A percentile compares a stretch with the other conserved stretches of the same genome.
Evolutionary conservation across 495 filamentous ascomycete species (phyloP).

Genomic region (Symbiotaphrina buchneri): DNA sequence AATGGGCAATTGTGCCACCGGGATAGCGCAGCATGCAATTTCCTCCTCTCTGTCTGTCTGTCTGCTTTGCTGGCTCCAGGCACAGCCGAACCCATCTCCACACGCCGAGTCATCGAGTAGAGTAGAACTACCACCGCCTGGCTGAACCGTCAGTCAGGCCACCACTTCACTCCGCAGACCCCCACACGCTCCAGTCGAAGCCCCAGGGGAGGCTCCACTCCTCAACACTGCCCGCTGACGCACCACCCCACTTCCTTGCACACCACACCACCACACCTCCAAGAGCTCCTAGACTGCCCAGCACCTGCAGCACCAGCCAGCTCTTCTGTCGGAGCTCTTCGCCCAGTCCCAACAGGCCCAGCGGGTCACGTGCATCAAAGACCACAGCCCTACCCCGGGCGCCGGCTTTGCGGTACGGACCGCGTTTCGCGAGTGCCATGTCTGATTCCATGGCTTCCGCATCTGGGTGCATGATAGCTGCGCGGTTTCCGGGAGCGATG

Average conservation of each 20-base stretch:
- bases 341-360: conserved; percentile 48
- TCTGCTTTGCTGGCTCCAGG: too few species aligned
- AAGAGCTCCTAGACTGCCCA: conserved; percentile 53
- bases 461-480: conserved; percentile 3
- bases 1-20: too few species aligned
- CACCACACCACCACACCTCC: conserved; percentile 52
- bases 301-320: conserved; percentile 49
- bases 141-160: too few species aligned
- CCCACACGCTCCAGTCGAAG: too few species aligned
- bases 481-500: conserved; percentile 8
- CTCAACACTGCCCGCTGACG: neutral
- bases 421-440: conserved; percentile 8
- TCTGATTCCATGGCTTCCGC: conserved; percentile 8
- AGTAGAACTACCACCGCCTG: too few species aligned
- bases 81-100: too few species aligned
- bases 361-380: conserved; percentile 39
- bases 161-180: too few species aligned
- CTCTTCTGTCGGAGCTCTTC: conserved; percentile 43
- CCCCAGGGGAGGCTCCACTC: too few species aligned
- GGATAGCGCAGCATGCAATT: too few species aligned
- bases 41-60: too few species aligned
- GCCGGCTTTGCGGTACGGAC: conserved; percentile 7
- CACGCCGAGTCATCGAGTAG: too few species aligned
- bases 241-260: conserved; percentile 8
- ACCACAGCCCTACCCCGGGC: conserved; percentile 9